Evolutionary conservation across 2,329 filamentous ascomycete genomes (phyloP), one percentile per base, ranked within the genome.

Genomic region (Penicillium sp.): DNA sequence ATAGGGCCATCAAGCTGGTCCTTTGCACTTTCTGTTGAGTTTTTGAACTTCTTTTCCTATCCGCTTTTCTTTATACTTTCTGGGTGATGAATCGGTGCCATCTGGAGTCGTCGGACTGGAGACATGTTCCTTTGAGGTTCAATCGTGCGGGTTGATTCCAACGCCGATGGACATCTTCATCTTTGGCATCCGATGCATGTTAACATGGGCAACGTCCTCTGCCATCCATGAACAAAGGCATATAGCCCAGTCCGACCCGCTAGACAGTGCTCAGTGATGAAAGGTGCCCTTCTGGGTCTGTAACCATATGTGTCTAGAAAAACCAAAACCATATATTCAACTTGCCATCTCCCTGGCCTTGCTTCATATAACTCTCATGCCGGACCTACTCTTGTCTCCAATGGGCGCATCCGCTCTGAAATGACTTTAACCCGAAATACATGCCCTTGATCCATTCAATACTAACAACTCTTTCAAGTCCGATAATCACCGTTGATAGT

Each of bases 401-500:
- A 16, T 9, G 2, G 14, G 2, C 16, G 14, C 13, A 5, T 12
- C 16, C n/a, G 6, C 41, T 25, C 13, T 7, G 6, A 6, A 39
- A 8, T 36, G 27, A 28, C 29, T 41, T 28, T 7, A 13, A 25
- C 6, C 38, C 30, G 13, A 46, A 28, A 38, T 39, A 18, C 22
- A 38, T 19, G 18, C 22, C 35, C 10, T 53, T 22, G 27, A 19
- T 47, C 31, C 29, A 13, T 47, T 36, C 29, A 13, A 22, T 25
- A 28, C 19, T n/a, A 41, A n/a, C n/a, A n/a, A 16, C 18, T 16
- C 1, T 22, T 39, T 16, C 56, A 84, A 28, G 82, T 84, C 61
- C 82, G 70, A 67, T 86, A 86, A 66, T 86, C 82, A 31, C 80
- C 82, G 64, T 86, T 86, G 60, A 86, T 86, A 42, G 81, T 84